A percentile compares a stretch with the other conserved stretches of the same genome.
These are phyloP conservation scores for Ganoderma meredithae DNA, from an alignment of 1,284 basidiomycete species.

Conservation along the genomic window DNA sequence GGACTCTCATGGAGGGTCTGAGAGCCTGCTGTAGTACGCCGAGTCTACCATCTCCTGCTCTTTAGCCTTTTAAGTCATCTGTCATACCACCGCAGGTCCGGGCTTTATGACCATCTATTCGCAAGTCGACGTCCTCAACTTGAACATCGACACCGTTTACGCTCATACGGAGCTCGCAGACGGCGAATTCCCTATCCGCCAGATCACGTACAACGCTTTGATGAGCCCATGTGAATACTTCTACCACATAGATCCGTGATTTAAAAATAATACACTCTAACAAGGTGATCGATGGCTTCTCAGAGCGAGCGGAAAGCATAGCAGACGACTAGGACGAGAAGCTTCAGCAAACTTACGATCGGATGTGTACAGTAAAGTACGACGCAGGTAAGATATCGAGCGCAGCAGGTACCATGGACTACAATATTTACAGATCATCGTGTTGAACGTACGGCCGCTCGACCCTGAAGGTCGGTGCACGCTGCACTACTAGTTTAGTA, in stretches of 20 bases:
- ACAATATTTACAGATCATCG: background rate
- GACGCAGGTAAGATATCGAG: background rate
- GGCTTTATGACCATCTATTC: too few relatives aligned
- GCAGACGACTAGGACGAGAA: background rate
- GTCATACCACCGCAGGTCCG: too few relatives aligned
- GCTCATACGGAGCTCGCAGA: too few relatives aligned
- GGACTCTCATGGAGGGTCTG: too few relatives aligned
- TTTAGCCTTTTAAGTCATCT: too few relatives aligned
- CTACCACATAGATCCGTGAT: background rate
- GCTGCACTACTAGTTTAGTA: background rate
- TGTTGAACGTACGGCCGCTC: background rate
- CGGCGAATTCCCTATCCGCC: background rate
- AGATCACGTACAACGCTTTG: background rate
- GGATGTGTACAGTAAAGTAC: background rate
- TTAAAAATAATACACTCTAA: background rate
- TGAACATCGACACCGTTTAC: too few relatives aligned
- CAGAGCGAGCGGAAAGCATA: background rate
- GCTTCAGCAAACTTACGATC: background rate
- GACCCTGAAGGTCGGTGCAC: conserved; percentile 1
- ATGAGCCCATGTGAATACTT: background rate
- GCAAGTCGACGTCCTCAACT: too few relatives aligned
- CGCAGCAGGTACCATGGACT: background rate
- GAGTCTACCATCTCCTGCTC: too few relatives aligned
- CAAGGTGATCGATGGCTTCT: background rate
- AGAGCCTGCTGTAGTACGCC: too few relatives aligned